Percentiles rank a stretch among this genome's conserved stretches.
Evolutionary conservation across 345 rosid genomes (phyloP).

Genomic region (Rhodamnia argentea): DNA sequence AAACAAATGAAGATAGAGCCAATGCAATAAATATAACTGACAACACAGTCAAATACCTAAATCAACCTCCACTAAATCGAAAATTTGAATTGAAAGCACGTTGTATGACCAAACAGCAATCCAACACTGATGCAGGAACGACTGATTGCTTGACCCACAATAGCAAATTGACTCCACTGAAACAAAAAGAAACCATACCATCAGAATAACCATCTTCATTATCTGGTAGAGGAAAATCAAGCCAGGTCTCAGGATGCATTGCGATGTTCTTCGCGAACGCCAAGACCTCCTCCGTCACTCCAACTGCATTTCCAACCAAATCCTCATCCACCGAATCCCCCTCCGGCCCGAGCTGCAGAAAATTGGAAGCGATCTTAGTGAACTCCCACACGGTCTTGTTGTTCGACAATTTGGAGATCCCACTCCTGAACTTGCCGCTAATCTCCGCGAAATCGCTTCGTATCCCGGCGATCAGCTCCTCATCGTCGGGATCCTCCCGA

Average conservation of each 20-base stretch:
- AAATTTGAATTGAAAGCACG: not conserved
- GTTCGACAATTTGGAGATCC: slow-evolving; percentile 48
- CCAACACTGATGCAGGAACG: not conserved
- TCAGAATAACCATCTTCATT: slow-evolving; percentile 56
- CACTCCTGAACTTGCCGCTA: slow-evolving; percentile 49
- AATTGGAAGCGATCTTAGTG: slow-evolving; percentile 47
- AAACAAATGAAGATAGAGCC: not conserved
- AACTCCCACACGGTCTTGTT: slow-evolving; percentile 60
- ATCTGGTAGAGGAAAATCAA: slow-evolving; percentile 70
- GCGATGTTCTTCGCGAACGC: slow-evolving; percentile 72
- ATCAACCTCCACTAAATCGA: not conserved
- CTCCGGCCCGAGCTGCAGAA: slow-evolving; percentile 48
- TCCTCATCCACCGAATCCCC: slow-evolving; percentile 26
- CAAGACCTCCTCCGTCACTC: slow-evolving; percentile 76
- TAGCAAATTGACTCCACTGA: not conserved
- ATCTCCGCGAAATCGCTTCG: slow-evolving; percentile 70
- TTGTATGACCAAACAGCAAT: not conserved
- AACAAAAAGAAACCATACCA: slow-evolving; percentile 23
- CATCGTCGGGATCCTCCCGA: slow-evolving; percentile 12
- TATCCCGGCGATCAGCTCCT: slow-evolving; percentile 39
- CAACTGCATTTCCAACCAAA: slow-evolving; percentile 40
- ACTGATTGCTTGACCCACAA: not conserved
- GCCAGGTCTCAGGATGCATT: slow-evolving; percentile 97
- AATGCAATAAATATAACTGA: not conserved
- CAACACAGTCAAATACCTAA: not conserved